Conservation (phyloP, 371 early-diverging fungal species). For the Mortierella sp. region DNA sequence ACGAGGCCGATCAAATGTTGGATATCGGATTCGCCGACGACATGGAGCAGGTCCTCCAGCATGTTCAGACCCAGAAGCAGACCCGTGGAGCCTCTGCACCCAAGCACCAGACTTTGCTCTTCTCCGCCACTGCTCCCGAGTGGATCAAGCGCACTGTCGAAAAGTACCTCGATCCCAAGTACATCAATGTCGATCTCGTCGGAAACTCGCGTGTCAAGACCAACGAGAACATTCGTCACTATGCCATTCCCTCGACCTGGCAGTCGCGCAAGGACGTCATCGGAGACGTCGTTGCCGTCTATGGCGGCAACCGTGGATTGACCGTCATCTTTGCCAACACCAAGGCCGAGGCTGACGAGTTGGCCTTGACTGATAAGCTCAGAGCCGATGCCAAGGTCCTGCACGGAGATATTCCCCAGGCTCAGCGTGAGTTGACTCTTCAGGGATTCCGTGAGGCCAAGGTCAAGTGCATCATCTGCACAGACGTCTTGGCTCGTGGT, state of each 20-base stretch:
- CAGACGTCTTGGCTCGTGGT: slow-evolving; percentile 97
- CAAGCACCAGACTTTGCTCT: slow-evolving; percentile 88
- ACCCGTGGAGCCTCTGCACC: slow-evolving; percentile 74
- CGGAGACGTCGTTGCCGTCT: slow-evolving; percentile 89
- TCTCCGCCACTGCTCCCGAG: slow-evolving; percentile 88
- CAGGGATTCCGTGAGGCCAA: slow-evolving; percentile 90
- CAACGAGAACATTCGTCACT: slow-evolving; percentile 81
- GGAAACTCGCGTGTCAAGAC: slow-evolving; percentile 82
- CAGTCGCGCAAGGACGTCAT: slow-evolving; percentile 82
- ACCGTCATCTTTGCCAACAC: slow-evolving; percentile 95
- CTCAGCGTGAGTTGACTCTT: slow-evolving; percentile 87
- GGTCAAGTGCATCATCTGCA: slow-evolving; percentile 88
- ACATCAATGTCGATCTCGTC: slow-evolving; percentile 84
- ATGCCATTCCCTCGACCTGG: slow-evolving; percentile 86
- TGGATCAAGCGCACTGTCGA: slow-evolving; percentile 86
- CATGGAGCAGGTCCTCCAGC: slow-evolving; percentile 88
- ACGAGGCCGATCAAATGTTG: slow-evolving; percentile 98
- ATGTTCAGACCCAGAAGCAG: slow-evolving; percentile 82
- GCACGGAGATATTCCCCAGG: slow-evolving; percentile 96
- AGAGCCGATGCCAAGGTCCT: slow-evolving; percentile 87
- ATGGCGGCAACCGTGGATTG: slow-evolving; percentile 82
- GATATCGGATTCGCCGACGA: slow-evolving; percentile 97
- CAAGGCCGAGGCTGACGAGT: slow-evolving; percentile 91
- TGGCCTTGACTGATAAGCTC: slow-evolving; percentile 83
- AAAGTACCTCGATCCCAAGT: slow-evolving; percentile 88